phyloP scores from a whole-genome alignment of 257 asterid species.

The Scutellaria minor region DNA sequence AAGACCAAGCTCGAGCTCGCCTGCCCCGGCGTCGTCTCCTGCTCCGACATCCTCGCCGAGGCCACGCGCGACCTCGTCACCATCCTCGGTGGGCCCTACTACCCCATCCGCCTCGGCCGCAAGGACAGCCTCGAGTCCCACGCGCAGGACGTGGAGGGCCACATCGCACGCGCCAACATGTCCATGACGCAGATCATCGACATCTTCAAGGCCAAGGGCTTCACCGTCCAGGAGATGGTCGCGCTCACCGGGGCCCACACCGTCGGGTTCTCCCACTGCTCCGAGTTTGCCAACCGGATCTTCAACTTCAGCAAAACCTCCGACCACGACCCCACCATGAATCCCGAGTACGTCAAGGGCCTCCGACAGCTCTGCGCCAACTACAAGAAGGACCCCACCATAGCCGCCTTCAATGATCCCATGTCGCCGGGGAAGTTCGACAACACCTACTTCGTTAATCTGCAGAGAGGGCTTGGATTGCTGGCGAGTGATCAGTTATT shows the following conservation, averaged over 20 bases:
- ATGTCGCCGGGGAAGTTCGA: conserved; percentile 89
- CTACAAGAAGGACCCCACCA: conserved; percentile 38
- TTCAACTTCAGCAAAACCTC: conserved; percentile 48
- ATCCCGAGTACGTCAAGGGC: conserved; percentile 57
- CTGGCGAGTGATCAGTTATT: conserved; percentile 66
- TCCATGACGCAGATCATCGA: conserved; percentile 51
- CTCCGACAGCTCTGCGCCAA: conserved; percentile 56
- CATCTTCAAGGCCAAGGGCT: conserved; percentile 50
- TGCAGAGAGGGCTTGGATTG: conserved; percentile 63
- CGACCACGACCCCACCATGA: conserved; percentile 59
- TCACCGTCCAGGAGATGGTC: conserved; percentile 69
- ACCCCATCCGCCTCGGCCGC: conserved; percentile 64
- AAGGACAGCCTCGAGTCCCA: conserved; percentile 56
- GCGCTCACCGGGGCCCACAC: conserved; percentile 85
- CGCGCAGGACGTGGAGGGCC: conserved; percentile 67
- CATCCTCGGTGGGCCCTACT: conserved; percentile 84
- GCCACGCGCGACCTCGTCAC: conserved; percentile 71
- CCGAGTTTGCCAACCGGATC: conserved; percentile 63
- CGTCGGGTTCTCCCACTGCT: conserved; percentile 80
- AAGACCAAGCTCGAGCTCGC: conserved; percentile 74
- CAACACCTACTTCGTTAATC: conserved; percentile 57
- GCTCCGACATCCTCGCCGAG: conserved; percentile 79
- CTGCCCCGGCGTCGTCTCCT: conserved; percentile 82
- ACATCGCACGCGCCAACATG: conserved; percentile 73
- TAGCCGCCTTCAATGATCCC: conserved; percentile 81